Base-by-base conservation (phyloP, 768 basidiomycete genomes). In the Pilatotrama ljubarskyi region DNA sequence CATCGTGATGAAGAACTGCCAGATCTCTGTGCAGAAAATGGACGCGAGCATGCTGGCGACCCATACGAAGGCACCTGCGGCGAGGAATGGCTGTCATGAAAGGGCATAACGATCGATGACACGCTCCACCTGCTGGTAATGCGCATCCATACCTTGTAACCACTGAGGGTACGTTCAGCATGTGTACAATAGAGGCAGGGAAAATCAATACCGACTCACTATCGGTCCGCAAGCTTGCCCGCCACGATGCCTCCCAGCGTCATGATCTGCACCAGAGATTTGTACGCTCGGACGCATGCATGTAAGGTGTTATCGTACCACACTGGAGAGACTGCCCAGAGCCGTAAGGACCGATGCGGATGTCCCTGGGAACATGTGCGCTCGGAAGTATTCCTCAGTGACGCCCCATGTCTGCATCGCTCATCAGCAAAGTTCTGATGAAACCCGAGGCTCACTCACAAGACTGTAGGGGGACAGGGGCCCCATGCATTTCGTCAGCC, bases 161-260 rank as follows among this genome's bases (percentile, higher is more conserved):
- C 49, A 50, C 68, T 69, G 44, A 8, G n/a, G 1, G 25, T 25
- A 18, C 18, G 18, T 32, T 58, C 43, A 51, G 25, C 53, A 37
- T 6, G 41, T 46, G 15, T 7, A 63, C 9, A 6, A 15, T 29
- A 29, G 15, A 20, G 32, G 8, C 44, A 40, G 42, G 14, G 6
- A 29, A 42, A 17, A 25, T 41, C 4, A 8, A 49, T 13, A 66
- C n/a, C n/a, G n/a, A n/a, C 73, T 67, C 55, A 73, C 73, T 64
- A 72, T 56, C 73, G 54, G 48, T 74, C 73, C 11, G 69, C 73
- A 20, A 74, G 66, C 26, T 71, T 72, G 17, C 73, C 73, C n/a
- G 70, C 63, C 1, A 74, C 49, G 47, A 72, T 70, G 11, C 72
- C 54, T 14, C 62, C 52, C 10, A 66, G 55, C 15, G 66, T 70